These are phyloP conservation scores for Boletales sp. DNA, from an alignment of 768 basidiomycete species.

Conservation along the genomic window DNA sequence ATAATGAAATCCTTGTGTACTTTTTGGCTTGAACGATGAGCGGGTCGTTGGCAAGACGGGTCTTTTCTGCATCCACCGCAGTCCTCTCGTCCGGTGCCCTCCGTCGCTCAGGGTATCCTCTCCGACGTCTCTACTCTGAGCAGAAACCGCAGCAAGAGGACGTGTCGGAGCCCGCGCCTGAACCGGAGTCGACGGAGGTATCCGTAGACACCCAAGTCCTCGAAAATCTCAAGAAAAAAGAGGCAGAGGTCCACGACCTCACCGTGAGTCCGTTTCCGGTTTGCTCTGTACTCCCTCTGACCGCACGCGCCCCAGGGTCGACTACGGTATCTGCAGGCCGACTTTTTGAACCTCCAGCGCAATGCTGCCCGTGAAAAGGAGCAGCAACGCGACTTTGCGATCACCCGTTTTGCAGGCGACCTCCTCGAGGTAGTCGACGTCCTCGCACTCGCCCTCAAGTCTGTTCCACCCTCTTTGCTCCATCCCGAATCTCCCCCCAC, in stretches of 20 bases:
- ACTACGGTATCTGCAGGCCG: constrained; percentile 88
- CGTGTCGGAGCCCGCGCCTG: constrained; percentile 13
- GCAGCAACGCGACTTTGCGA: constrained; percentile 91
- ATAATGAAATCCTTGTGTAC: not conserved
- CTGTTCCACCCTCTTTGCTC: constrained; percentile 57
- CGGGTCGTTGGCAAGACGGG: constrained; percentile 46
- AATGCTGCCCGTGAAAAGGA: constrained; percentile 89
- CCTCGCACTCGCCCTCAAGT: constrained; percentile 77
- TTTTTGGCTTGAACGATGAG: constrained; percentile 37
- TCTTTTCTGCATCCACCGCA: constrained; percentile 58
- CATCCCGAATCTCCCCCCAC: constrained; percentile 18
- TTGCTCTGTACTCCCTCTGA: constrained; percentile 4
- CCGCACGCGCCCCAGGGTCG: constrained; percentile 54
- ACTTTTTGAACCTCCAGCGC: constrained; percentile 92
- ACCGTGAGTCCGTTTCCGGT: constrained; percentile 51
- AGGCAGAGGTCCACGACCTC: constrained; percentile 77
- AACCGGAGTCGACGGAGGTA: constrained; percentile 16
- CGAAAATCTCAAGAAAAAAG: constrained; percentile 73
- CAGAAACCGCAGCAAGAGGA: constrained; percentile 34
- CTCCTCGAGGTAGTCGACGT: constrained; percentile 90
- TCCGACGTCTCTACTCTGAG: constrained; percentile 58
- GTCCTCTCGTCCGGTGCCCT: constrained; percentile 49
- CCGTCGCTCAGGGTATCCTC: constrained; percentile 33
- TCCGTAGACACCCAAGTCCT: constrained; percentile 37
- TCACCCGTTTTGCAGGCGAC: constrained; percentile 87